Evolutionary conservation across 176 grass and related monocot genomes (phyloP), one percentile per base, ranked within the genome.

Genomic region (Poa annua): DNA sequence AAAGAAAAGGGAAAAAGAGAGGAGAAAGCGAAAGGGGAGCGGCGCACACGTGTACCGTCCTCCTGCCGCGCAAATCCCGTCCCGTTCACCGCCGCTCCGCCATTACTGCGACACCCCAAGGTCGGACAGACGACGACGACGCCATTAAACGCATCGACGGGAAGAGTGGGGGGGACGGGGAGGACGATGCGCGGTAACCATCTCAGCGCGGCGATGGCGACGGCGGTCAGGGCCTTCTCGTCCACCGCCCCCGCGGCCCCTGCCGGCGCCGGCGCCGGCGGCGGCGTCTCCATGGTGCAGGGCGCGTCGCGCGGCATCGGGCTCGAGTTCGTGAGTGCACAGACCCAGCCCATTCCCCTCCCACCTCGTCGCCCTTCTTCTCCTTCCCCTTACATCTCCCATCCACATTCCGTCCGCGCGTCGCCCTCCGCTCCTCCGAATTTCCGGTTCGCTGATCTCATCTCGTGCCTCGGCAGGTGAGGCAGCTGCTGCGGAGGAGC

Each of bases 281-380:
- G 29, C 67, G 76, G 86, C 68, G 88, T 98, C 81, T 88, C 92
- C 77, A 90, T 98, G 96, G 92, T 98, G 84, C 96, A 95, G 84
- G 89, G 92, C 85, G 89, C 92, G 42, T 95, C 96, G 6, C 83
- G 92, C 59, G 92, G 96, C 68, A 93, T 98, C 80, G 92, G 90
- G 48, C 96, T 95, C 51, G 91, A 98, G 88, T 93, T 98, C 49
- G 96, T 98, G 75, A 90, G 92, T 76, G 13, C 11, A 50, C 47
- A 19, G 13, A 34, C 13, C 16, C 17, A 20, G 11, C 53, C 68
- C 41, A 21, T 4, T 66, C 44, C 59, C 11, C 25, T 53, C 14
- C 5, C 74, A 47, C 50, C 24, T 61, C 55, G 1, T 29, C 59
- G 42, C 42, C 42, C 42, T 44, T 44, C 9, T 11, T 44, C 8